Conservation (phyloP, 176 grass and related monocot genomes). For the Paspalum notatum region DNA sequence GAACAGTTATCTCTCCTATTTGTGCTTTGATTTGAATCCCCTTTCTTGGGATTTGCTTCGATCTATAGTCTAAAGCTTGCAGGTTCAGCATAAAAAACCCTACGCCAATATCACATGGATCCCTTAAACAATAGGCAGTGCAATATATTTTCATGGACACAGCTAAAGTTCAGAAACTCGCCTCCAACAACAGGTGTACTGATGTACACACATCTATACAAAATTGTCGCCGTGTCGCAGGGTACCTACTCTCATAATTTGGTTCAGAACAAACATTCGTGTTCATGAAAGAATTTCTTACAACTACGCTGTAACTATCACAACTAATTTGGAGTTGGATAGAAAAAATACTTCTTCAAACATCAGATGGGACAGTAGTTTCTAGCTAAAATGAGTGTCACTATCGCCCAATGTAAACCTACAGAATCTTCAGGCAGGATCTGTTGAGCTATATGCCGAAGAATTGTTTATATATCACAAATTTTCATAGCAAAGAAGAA, state of each 20-base stretch:
- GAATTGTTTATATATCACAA: conserved; percentile 26
- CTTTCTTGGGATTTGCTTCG: conserved; percentile 40
- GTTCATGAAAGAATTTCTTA: conserved; percentile 30
- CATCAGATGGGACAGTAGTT: neutral
- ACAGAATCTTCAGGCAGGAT: conserved; percentile 50
- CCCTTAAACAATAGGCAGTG: conserved; percentile 13
- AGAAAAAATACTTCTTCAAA: conserved; percentile 16
- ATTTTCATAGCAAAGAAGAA: conserved; percentile 6
- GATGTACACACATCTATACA: conserved; percentile 16
- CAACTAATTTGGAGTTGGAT: conserved; percentile 1
- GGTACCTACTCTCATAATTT: conserved; percentile 32
- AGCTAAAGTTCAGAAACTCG: conserved; percentile 30
- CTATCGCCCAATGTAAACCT: conserved; percentile 29
- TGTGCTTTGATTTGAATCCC: conserved; percentile 34
- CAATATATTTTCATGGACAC: conserved; percentile 31
- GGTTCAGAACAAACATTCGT: neutral
- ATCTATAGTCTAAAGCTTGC: conserved; percentile 22
- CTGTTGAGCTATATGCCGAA: conserved; percentile 7
- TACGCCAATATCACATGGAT: conserved; percentile 31
- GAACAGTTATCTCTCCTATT: conserved; percentile 37
- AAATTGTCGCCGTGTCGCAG: conserved; percentile 21
- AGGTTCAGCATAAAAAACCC: conserved; percentile 39
- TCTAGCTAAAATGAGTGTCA: conserved; percentile 11
- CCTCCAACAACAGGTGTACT: conserved; percentile 18
- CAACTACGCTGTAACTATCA: neutral